Conservation (phyloP, 495 filamentous ascomycete genomes). For the Hypomontagnella monticulosa region DNA sequence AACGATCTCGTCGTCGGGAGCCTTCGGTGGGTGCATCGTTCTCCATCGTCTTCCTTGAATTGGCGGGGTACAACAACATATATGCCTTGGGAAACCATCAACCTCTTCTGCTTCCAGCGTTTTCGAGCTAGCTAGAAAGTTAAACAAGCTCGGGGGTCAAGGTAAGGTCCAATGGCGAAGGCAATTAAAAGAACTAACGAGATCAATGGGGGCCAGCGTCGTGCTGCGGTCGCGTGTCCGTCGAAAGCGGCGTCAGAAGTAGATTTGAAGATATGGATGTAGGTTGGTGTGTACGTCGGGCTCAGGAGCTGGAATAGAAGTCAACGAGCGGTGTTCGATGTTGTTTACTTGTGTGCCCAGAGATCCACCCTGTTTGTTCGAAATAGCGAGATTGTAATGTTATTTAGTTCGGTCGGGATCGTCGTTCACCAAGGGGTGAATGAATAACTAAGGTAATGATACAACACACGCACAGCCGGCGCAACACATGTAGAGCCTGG, state of each 20-base stretch:
- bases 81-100: conserved; percentile 34
- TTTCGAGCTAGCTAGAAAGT: conserved; percentile 7
- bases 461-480: conserved; percentile 17
- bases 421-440: conserved; percentile 34
- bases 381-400: conserved; percentile 39
- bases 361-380: conserved; percentile 21
- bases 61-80: conserved; percentile 35
- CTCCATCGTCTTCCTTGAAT: conserved; percentile 52
- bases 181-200: not conserved
- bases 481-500: not conserved
- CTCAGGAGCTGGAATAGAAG: not conserved
- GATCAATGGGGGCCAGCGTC: conserved; percentile 9
- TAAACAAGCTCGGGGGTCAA: not conserved
- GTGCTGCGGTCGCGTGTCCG: conserved; percentile 21
- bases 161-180: conserved; percentile 1
- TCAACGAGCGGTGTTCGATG: not conserved
- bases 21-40: conserved; percentile 52
- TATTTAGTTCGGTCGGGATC: conserved; percentile 42
- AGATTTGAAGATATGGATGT: conserved; percentile 4
- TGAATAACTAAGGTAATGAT: conserved; percentile 12
- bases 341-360: conserved; percentile 33
- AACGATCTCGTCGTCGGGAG: conserved; percentile 53
- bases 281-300: conserved; percentile 7
- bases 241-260: conserved; percentile 6
- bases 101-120: conserved; percentile 14